Evolutionary conservation across 2,329 filamentous ascomycete species (phyloP).

Genomic region (Beauveria scarabaeidicola): DNA sequence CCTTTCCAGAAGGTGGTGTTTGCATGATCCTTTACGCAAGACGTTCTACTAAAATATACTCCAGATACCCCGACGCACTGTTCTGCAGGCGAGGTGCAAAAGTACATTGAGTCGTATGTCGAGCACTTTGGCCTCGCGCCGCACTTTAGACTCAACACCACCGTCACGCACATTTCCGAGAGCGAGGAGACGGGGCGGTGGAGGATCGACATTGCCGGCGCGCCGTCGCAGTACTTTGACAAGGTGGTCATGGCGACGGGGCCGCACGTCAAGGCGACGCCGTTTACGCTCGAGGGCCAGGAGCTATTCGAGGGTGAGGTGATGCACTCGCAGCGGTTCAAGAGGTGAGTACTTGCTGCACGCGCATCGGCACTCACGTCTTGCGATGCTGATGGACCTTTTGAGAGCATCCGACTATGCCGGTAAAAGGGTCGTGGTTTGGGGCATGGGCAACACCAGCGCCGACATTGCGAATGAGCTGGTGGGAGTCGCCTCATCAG

Average conservation of each 20-base stretch:
- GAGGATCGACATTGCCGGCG: constrained; percentile 21
- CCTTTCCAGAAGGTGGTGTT: constrained; percentile 20
- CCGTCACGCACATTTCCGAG: constrained; percentile 16
- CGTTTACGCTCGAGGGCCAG: constrained; percentile 27
- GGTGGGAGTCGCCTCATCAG: constrained; percentile 24
- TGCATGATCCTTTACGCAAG: neutral
- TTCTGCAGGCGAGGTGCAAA: constrained; percentile 19
- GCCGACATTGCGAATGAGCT: constrained; percentile 24
- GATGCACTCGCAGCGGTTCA: constrained; percentile 31
- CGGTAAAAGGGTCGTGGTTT: constrained; percentile 34
- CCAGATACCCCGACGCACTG: constrained; percentile 17
- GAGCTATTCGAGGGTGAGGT: constrained; percentile 30
- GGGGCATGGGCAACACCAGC: constrained; percentile 33
- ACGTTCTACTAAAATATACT: neutral
- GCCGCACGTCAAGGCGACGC: constrained; percentile 25
- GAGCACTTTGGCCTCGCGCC: constrained; percentile 23
- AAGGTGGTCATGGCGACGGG: constrained; percentile 29
- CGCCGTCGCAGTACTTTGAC: constrained; percentile 24
- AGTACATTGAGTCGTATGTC: constrained; percentile 26
- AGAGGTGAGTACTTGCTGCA: constrained; percentile 18
- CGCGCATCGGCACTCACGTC: neutral
- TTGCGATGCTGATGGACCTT: neutral
- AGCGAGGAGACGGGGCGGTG: constrained; percentile 18
- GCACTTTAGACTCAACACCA: constrained; percentile 20
- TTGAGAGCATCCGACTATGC: constrained; percentile 24